These are phyloP conservation scores for Kazachstania taianensis DNA, from an alignment of 805 yeast species.

Conservation along the genomic window DNA sequence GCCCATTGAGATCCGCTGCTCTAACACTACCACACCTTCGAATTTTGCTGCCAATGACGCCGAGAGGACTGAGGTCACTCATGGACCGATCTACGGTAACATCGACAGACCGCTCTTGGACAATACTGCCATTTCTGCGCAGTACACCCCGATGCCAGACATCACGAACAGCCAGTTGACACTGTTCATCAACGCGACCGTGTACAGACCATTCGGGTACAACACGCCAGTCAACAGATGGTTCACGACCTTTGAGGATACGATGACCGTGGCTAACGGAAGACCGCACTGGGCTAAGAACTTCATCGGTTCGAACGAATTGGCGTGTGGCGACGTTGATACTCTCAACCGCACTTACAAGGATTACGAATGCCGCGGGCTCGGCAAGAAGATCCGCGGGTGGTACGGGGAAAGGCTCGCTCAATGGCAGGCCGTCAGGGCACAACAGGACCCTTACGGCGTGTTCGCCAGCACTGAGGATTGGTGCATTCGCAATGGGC, in stretches of 20 bases:
- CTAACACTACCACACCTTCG: slow-evolving; percentile 56
- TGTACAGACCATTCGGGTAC: slow-evolving; percentile 85
- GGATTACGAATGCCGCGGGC: slow-evolving; percentile 73
- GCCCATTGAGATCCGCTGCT: slow-evolving; percentile 89
- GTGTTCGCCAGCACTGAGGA: slow-evolving; percentile 66
- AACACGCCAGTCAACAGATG: slow-evolving; percentile 68
- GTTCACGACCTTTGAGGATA: slow-evolving; percentile 75
- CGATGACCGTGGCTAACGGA: slow-evolving; percentile 71
- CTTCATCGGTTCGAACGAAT: slow-evolving; percentile 52
- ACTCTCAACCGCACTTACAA: slow-evolving; percentile 34
- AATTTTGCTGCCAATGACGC: slow-evolving; percentile 35
- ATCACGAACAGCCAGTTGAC: slow-evolving; percentile 68
- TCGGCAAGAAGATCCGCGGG: slow-evolving; percentile 52
- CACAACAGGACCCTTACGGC: slow-evolving; percentile 67
- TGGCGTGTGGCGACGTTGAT: slow-evolving; percentile 24
- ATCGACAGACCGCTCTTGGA: slow-evolving; percentile 73
- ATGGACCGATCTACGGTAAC: slow-evolving; percentile 83
- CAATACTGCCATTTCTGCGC: slow-evolving; percentile 53
- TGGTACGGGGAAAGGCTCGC: slow-evolving; percentile 73
- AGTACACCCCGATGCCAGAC: slow-evolving; percentile 39
- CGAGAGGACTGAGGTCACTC: slow-evolving; percentile 40
- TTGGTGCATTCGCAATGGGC: slow-evolving; percentile 82
- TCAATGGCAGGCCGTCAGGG: slow-evolving; percentile 53
- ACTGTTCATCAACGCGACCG: slow-evolving; percentile 82
- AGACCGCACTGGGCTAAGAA: slow-evolving; percentile 99